Evolutionary conservation across 345 rosid genomes (phyloP).

Genomic region (Mangifera indica): DNA sequence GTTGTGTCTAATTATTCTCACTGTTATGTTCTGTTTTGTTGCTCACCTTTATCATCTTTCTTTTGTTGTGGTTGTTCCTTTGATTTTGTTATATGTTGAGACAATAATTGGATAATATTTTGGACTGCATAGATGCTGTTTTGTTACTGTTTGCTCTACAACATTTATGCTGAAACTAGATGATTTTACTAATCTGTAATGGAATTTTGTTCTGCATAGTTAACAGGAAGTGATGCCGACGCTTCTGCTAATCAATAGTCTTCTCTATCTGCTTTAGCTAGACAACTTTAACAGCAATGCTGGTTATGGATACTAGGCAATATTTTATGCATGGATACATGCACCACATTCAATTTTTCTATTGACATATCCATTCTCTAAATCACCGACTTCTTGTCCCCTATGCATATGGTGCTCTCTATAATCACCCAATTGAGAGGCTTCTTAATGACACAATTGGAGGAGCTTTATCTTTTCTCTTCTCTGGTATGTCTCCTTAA

Average conservation of each 20-base stretch:
- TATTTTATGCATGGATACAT: conserved; percentile 81
- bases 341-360: conserved; percentile 81
- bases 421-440: conserved; percentile 84
- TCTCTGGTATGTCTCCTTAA: conserved; percentile 84
- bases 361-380: conserved; percentile 73
- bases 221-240: conserved; percentile 57
- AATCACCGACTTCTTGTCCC: conserved; percentile 89
- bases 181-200: background rate
- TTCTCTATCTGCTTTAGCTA: conserved; percentile 52
- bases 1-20: background rate
- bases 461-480: conserved; percentile 72
- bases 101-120: no score
- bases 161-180: background rate
- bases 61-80: no score
- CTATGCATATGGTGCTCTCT: no score
- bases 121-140: no score
- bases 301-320: conserved; percentile 80
- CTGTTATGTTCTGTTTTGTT: background rate
- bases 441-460: conserved; percentile 76
- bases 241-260: conserved; percentile 29
- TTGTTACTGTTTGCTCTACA: background rate
- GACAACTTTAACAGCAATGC: conserved; percentile 74
- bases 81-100: no score
- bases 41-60: background rate
- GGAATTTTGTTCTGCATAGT: conserved; percentile 36